phyloP scores from a whole-genome alignment of 2,329 filamentous ascomycete species.

The Blastomyces gilchristii region DNA sequence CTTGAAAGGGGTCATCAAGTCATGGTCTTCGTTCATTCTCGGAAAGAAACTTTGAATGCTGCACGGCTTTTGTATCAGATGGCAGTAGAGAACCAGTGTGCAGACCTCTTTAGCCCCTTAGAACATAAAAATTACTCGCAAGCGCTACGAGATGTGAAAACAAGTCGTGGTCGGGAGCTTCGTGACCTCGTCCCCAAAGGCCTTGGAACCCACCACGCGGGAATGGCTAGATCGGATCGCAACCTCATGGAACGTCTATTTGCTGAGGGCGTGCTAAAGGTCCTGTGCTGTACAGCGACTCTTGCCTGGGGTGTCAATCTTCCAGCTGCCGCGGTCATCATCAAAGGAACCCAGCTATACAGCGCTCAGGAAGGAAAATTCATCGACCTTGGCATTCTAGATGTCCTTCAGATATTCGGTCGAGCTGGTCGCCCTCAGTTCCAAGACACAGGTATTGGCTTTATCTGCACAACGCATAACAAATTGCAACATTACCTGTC shows the following conservation, averaged over 20 bases:
- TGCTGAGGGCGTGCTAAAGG: constrained; percentile 81
- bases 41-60: constrained; percentile 84
- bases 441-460: constrained; percentile 93
- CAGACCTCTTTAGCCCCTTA: constrained; percentile 73
- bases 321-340: constrained; percentile 89
- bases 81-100: constrained; percentile 67
- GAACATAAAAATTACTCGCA: constrained; percentile 69
- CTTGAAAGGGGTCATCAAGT: constrained; percentile 84
- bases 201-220: constrained; percentile 89
- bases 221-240: constrained; percentile 86
- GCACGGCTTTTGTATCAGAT: constrained; percentile 79
- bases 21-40: constrained; percentile 98
- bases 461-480: constrained; percentile 95
- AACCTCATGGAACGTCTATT: constrained; percentile 95
- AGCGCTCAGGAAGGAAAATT: constrained; percentile 95
- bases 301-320: constrained; percentile 98
- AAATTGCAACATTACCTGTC: constrained; percentile 83
- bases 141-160: constrained; percentile 74
- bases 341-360: constrained; percentile 96
- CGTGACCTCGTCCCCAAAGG: constrained; percentile 83
- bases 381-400: constrained; percentile 87
- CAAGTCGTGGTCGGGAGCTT: constrained; percentile 74
- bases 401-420: constrained; percentile 96
- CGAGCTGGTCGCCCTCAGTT: constrained; percentile 96
- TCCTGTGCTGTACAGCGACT: constrained; percentile 95